Percentiles rank a stretch among this genome's conserved stretches.
Evolutionary conservation across 73 alveolate species (phyloP).

Genomic region (Breviolum minutum): DNA sequence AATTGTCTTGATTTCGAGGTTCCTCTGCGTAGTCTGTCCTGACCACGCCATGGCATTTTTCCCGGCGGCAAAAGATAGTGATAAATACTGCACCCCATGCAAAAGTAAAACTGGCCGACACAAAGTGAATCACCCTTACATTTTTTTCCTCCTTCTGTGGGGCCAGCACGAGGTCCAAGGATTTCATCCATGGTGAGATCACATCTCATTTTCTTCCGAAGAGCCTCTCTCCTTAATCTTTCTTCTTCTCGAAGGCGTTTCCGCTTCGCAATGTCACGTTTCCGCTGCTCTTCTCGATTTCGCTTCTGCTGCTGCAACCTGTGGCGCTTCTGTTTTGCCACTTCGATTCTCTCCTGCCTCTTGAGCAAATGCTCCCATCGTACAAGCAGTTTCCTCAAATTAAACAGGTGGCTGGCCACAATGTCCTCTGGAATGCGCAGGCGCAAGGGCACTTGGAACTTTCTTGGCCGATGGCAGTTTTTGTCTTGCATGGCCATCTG

Average conservation of each 20-base stretch:
- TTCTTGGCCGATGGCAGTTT: neutral
- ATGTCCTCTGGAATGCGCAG: neutral
- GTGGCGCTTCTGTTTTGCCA: neutral
- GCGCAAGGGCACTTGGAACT: neutral
- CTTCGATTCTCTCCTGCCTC: neutral
- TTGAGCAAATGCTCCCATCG: neutral
- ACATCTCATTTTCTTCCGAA: neutral
- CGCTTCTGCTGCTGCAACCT: neutral
- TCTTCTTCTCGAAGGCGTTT: neutral
- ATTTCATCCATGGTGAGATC: constrained; percentile 36
- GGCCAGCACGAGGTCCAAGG: neutral
- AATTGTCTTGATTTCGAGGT: no score
- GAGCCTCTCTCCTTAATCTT: neutral
- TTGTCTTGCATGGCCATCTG: neutral
- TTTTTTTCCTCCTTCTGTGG: neutral
- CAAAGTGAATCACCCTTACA: no score
- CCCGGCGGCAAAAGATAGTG: no score
- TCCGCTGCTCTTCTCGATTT: neutral
- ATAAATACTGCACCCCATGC: no score
- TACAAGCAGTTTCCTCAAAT: neutral
- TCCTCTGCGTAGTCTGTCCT: no score
- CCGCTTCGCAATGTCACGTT: neutral
- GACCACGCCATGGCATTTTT: no score
- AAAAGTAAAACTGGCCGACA: no score
- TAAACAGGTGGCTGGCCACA: neutral